Evolutionary conservation across 192 early-diverging fungal species (phyloP).

Genomic region (Geosiphon pyriformis): DNA sequence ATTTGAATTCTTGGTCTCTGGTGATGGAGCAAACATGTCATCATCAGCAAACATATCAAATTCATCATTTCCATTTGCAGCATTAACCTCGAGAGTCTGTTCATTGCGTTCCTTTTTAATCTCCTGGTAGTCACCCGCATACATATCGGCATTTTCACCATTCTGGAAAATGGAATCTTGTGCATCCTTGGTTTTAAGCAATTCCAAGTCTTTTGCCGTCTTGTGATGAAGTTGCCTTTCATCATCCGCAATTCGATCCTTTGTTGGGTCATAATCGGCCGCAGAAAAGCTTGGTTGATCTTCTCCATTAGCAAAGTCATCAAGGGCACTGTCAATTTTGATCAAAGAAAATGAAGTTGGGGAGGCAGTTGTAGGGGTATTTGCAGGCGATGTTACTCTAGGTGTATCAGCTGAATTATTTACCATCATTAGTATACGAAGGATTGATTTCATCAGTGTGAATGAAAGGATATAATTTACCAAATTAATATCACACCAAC

Average conservation of each 20-base stretch:
- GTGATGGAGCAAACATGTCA: slow-evolving; percentile 63
- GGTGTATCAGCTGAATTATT: slow-evolving; percentile 23
- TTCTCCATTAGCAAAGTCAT: slow-evolving; percentile 27
- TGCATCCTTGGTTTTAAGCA: slow-evolving; percentile 41
- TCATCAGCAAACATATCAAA: slow-evolving; percentile 76
- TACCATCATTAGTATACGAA: too few species aligned
- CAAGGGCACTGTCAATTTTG: slow-evolving; percentile 27
- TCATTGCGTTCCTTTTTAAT: slow-evolving; percentile 28
- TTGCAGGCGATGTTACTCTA: slow-evolving; percentile 14
- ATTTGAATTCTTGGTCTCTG: slow-evolving; percentile 17
- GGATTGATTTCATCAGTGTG: too few species aligned
- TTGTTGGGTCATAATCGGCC: slow-evolving; percentile 77
- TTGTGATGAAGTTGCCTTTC: slow-evolving; percentile 48
- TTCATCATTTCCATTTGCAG: slow-evolving; percentile 28
- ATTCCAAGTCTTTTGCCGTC: slow-evolving; percentile 40
- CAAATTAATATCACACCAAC: too few species aligned
- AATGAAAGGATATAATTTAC: too few species aligned
- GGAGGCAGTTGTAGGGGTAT: slow-evolving; percentile 19
- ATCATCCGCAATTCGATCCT: slow-evolving; percentile 66
- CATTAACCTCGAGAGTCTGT: slow-evolving; percentile 18
- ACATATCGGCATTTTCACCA: slow-evolving; percentile 52
- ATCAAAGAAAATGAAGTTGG: slow-evolving; percentile 28
- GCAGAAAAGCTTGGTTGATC: slow-evolving; percentile 43
- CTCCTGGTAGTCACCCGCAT: slow-evolving; percentile 61
- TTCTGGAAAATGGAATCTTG: slow-evolving; percentile 38